Percentiles rank a stretch among this genome's conserved stretches.
These are phyloP conservation scores for Phytopythium vexans DNA, from an alignment of 352 stramenopile species.

Conservation along the genomic window DNA sequence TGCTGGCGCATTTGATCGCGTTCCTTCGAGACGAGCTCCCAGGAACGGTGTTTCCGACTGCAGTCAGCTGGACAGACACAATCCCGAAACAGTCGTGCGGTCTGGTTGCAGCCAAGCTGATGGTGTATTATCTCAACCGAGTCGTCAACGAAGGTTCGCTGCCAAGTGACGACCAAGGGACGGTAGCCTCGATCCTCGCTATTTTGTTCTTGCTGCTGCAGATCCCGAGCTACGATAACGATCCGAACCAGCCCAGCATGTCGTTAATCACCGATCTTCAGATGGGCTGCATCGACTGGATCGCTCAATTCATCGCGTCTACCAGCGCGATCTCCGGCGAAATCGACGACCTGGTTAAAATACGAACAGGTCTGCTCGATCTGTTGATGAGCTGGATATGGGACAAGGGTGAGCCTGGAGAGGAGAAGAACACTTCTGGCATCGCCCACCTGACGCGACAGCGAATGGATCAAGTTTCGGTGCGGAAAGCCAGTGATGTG, in stretches of 20 bases:
- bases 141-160: constrained; percentile 43
- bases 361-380: neutral
- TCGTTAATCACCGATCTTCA: constrained; percentile 58
- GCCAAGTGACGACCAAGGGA: constrained; percentile 13
- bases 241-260: constrained; percentile 12
- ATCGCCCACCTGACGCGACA: neutral
- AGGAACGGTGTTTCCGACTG: constrained; percentile 4
- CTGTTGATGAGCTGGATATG: constrained; percentile 38
- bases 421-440: neutral
- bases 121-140: constrained; percentile 77
- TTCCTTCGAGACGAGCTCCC: constrained; percentile 35
- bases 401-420: too few species aligned
- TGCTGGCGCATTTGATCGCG: constrained; percentile 31
- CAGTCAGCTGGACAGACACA: constrained; percentile 1
- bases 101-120: constrained; percentile 60
- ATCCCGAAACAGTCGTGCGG: constrained; percentile 26
- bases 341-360: too few species aligned
- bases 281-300: constrained; percentile 66
- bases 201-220: constrained; percentile 51
- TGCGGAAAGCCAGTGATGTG: constrained; percentile 3
- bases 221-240: constrained; percentile 24
- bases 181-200: constrained; percentile 18
- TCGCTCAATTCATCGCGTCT: constrained; percentile 13
- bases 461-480: neutral
- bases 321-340: too few species aligned